These are phyloP conservation scores for Apophysomyces ossiformis DNA, from an alignment of 371 early-diverging fungal species.

Conservation along the genomic window DNA sequence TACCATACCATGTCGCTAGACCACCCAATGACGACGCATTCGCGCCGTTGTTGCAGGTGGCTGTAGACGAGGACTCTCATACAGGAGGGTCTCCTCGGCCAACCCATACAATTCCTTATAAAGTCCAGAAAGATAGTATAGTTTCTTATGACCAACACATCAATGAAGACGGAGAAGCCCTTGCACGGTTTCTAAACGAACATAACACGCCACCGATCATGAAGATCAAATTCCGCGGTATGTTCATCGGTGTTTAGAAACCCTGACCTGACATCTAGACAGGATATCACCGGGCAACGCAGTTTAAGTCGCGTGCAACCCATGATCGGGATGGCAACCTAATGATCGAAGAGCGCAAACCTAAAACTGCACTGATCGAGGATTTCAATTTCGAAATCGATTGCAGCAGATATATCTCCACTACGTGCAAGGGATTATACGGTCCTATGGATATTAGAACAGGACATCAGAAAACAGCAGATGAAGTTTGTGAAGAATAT, in stretches of 20 bases:
- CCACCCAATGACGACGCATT: neutral
- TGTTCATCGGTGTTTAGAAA: neutral
- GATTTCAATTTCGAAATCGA: constrained; percentile 46
- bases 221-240: constrained; percentile 45
- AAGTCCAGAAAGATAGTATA: constrained; percentile 1
- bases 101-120: neutral
- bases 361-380: constrained; percentile 30
- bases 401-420: constrained; percentile 31
- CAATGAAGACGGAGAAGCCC: constrained; percentile 50
- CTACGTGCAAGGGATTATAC: constrained; percentile 30
- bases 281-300: constrained; percentile 7
- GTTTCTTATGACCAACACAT: constrained; percentile 45
- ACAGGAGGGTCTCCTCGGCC: neutral
- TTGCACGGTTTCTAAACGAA: constrained; percentile 44
- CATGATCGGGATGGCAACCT: constrained; percentile 44
- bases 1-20: neutral
- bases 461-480: constrained; percentile 29
- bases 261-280: too few species aligned
- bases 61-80: neutral
- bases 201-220: constrained; percentile 46
- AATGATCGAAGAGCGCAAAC: constrained; percentile 24
- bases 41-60: neutral
- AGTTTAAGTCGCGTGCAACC: constrained; percentile 1
- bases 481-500: constrained; percentile 48
- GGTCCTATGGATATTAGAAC: constrained; percentile 37